Conservation (phyloP, 305 asterid species). For the Stenogyne calaminthoides region DNA sequence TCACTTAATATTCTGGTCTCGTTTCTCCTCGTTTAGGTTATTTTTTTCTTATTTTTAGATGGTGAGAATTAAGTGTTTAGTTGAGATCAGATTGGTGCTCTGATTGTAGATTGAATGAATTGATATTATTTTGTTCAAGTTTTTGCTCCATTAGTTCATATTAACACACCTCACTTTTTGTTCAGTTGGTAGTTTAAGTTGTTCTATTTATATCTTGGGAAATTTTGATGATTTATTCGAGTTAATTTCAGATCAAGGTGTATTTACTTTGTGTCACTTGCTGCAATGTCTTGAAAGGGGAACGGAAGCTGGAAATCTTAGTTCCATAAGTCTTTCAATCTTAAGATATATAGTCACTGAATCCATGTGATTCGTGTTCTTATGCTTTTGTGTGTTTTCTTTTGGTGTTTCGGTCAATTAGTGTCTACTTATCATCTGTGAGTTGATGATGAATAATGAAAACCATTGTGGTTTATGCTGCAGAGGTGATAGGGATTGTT, state of each 20-base stretch:
- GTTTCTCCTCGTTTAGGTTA: too few relatives aligned
- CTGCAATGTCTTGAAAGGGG: constrained; percentile 54
- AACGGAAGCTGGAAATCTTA: constrained; percentile 78
- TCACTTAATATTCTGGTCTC: too few relatives aligned
- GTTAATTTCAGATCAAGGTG: neutral
- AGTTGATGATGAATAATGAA: constrained; percentile 16
- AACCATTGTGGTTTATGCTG: constrained; percentile 20
- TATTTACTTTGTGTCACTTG: constrained; percentile 14
- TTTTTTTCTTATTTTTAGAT: too few relatives aligned
- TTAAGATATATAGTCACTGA: constrained; percentile 75
- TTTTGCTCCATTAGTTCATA: neutral
- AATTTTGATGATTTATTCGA: neutral
- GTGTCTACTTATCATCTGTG: neutral
- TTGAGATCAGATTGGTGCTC: neutral
- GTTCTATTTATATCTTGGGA: neutral
- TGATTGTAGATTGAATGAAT: neutral
- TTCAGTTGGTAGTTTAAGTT: neutral
- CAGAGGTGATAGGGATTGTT: too few relatives aligned
- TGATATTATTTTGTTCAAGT: neutral
- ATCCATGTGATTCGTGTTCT: neutral
- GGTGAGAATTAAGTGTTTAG: too few relatives aligned
- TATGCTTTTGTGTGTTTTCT: constrained; percentile 1
- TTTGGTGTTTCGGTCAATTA: neutral
- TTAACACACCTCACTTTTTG: neutral
- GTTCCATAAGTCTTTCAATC: constrained; percentile 65